Conservation (phyloP, 2,329 filamentous ascomycete genomes). For the Beauveria pseudobassiana region DNA sequence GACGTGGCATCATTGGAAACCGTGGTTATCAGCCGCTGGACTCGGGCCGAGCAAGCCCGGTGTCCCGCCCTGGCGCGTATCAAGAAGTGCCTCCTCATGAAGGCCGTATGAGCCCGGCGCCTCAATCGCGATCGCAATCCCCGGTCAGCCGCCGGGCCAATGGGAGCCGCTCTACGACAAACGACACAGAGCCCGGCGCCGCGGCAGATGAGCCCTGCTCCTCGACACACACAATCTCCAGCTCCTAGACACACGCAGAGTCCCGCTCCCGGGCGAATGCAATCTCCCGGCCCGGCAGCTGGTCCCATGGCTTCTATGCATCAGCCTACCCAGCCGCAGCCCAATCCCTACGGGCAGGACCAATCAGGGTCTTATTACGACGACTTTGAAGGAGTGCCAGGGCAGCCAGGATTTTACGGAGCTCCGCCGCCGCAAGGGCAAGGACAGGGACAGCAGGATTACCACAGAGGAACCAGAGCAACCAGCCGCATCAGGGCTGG, state of each 20-base stretch:
- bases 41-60: neutral
- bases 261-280: neutral
- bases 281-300: neutral
- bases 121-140: neutral
- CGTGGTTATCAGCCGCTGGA: constrained; percentile 3
- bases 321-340: neutral
- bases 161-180: constrained; percentile 16
- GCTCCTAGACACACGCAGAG: constrained; percentile 14
- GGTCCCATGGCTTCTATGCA: neutral
- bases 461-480: constrained; percentile 37
- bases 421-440: constrained; percentile 27
- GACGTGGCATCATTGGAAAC: neutral
- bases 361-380: neutral
- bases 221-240: constrained; percentile 34
- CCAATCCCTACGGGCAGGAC: neutral
- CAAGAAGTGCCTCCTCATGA: neutral
- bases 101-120: constrained; percentile 4
- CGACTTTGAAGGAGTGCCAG: neutral
- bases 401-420: constrained; percentile 4
- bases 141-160: constrained; percentile 14
- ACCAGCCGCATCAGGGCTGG: constrained; percentile 10
- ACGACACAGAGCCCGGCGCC: constrained; percentile 13
- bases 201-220: constrained; percentile 39
- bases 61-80: neutral
- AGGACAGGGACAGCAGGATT: constrained; percentile 42